Evolutionary conservation across 2,329 filamentous ascomycete species (phyloP), one percentile per base, ranked within the genome.

Genomic region (Myriosclerotinia curreyana): DNA sequence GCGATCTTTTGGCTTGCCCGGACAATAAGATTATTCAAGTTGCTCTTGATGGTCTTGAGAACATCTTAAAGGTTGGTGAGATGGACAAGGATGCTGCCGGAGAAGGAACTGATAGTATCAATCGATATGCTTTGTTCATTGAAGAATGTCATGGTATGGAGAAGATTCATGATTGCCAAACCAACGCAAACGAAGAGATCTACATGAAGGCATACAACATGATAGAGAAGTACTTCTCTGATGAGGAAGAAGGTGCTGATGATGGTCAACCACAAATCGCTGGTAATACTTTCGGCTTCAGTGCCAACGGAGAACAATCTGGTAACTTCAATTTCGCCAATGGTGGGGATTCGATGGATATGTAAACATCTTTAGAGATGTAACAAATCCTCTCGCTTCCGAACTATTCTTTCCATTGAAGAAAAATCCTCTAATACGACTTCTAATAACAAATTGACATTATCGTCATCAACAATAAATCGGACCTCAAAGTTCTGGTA

Each of bases 201-300:
- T 99, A 99, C 84, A 98, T 99, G 94, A 99, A 99, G 87, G 95
- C 95, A 0, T 99, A 98, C 85, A 98, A 96, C 85, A 99, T 99
- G 79, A 99, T 99, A 71, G 95, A 99, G 84, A 97, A 97, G 83
- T 99, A 99, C 85, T 99, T 99, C 82, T 97, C 93, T 0, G 95
- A 99, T 74, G 95, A 99, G 71, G 95, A 98, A 64, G 95, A 96
- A 75, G 86, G 79, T 54, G 82, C 78, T 68, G 92, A 93, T 73
- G 92, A 92, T 50, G 86, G 90, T 66, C 89, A 92, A 75, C 77
- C 66, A 59, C 67, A 67, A 72, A 86, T 85, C 53, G 77, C 82
- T 49, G 90, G 90, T 73, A 88, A 88, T 65, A 87, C 87, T 64
- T 95, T 94, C 77, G 86, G 93, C 73, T 90, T 98, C 78, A 88